Evolutionary conservation across 352 stramenopile species (phyloP).

Genomic region (Phytopythium montanum): DNA sequence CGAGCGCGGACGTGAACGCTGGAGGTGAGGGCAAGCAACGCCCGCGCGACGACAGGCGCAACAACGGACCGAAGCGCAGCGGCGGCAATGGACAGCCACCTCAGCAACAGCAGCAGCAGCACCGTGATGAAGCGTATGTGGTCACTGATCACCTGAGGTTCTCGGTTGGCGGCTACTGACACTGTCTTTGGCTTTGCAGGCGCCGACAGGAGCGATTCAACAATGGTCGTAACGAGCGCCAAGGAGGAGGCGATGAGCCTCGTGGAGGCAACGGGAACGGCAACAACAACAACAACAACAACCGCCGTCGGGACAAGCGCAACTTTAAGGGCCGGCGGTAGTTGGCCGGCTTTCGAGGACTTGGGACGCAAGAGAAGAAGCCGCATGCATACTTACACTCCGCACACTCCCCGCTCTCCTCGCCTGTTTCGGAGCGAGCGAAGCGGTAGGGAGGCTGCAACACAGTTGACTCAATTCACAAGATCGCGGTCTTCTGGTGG

Average conservation of each 20-base stretch:
- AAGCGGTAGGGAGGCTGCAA: too few species aligned
- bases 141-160: neutral
- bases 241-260: conserved; percentile 18
- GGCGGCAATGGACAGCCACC: conserved; percentile 8
- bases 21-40: conserved; percentile 23
- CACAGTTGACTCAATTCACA: too few species aligned
- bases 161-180: neutral
- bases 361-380: too few species aligned
- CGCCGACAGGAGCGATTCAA: conserved; percentile 5
- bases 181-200: neutral
- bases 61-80: conserved; percentile 44
- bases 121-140: conserved; percentile 50
- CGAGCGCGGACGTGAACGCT: conserved; percentile 2
- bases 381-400: too few species aligned
- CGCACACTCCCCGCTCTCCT: too few species aligned
- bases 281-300: conserved; percentile 5
- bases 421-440: too few species aligned
- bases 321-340: conserved; percentile 5
- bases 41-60: conserved; percentile 42
- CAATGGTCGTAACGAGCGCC: conserved; percentile 19
- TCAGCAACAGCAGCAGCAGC: conserved; percentile 34
- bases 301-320: conserved; percentile 4
- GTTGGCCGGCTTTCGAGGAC: neutral
- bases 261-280: conserved; percentile 13
- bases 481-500: too few species aligned